Percentiles rank a stretch among this genome's conserved stretches.
phyloP scores from a whole-genome alignment of 2,329 filamentous ascomycete genomes.

The Myriosclerotinia scirpicola region DNA sequence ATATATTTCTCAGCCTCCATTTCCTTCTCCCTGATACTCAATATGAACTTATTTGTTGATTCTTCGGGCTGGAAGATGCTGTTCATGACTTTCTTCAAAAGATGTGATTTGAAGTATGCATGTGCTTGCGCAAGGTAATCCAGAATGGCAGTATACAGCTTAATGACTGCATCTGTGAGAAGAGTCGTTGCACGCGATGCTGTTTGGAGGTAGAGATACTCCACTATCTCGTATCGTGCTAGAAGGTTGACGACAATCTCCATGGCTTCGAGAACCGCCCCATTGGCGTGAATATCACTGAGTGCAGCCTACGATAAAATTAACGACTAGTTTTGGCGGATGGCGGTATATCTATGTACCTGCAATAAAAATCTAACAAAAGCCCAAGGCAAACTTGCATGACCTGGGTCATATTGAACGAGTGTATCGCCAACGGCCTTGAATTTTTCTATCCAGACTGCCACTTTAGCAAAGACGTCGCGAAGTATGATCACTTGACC shows the following conservation, averaged over 20 bases:
- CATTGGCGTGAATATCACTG: slow-evolving; percentile 10
- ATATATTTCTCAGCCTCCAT: slow-evolving; percentile 21
- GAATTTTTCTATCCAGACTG: slow-evolving; percentile 25
- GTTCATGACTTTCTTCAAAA: slow-evolving; percentile 17
- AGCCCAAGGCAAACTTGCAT: slow-evolving; percentile 29
- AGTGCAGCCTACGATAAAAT: neutral
- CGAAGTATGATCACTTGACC: slow-evolving; percentile 23
- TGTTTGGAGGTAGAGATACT: slow-evolving; percentile 23
- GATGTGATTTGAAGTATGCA: slow-evolving; percentile 22
- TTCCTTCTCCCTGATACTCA: slow-evolving; percentile 16
- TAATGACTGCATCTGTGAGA: slow-evolving; percentile 15
- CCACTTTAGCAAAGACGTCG: slow-evolving; percentile 26
- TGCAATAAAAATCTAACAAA: slow-evolving; percentile 25
- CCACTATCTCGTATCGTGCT: slow-evolving; percentile 24
- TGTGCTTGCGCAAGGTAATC: slow-evolving; percentile 21
- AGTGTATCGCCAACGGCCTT: slow-evolving; percentile 25
- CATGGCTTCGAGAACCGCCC: slow-evolving; percentile 25
- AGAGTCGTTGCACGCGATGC: neutral
- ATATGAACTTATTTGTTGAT: slow-evolving; percentile 9
- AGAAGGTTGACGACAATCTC: slow-evolving; percentile 24
- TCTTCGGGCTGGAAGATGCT: slow-evolving; percentile 25
- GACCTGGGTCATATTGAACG: slow-evolving; percentile 26
- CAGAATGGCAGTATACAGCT: slow-evolving; percentile 24
- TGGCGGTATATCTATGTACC: slow-evolving; percentile 10
- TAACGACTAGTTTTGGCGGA: neutral